Base-by-base conservation (phyloP, 192 early-diverging fungal genomes). In the Coemansia sp. region DNA sequence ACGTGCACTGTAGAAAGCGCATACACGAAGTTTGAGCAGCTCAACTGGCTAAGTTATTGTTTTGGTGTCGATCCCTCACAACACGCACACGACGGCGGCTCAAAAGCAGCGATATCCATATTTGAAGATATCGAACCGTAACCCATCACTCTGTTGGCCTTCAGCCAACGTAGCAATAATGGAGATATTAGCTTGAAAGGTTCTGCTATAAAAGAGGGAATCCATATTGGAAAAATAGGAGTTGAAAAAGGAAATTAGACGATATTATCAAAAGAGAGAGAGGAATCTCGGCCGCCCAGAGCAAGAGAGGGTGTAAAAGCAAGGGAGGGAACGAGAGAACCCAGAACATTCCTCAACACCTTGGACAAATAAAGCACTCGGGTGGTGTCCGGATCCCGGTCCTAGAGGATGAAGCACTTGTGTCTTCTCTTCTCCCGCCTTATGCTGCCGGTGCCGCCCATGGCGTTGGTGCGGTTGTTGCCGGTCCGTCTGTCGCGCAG, bases 401-500 rank as follows among this genome's bases (percentile, higher is more conserved):
- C 58, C 61, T 69, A 82, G 47, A 82, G 71, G 40, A 82, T 71
- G 21, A 65, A 17, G 59, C 80, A 82, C 64, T 65, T 82, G 64
- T 60, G 62, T 59, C 69, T 72, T 65, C 71, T 82, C 74, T 63
- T 82, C 60, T 76, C 74, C 37, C 75, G 63, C 60, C 68, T 54
- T 55, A 75, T 66, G 54, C 59, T 81, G 68, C 36, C 62, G 57
- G 46, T 62, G 38, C 52, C 52, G 25, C 22, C 26, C 19, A 65
- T 58, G 10, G 53, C 50, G 60, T 72, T 76, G 28, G 62, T 48
- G 34, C 64, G 71, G 8, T 11, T 40, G 25, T 71, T 64, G 62
- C 78, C 82, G 12, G 69, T 57, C 64, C 78, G 78, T 36, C 66
- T 76, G 49, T 88, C 85, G 19, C 85, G 40, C 40, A 42, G 40